Conservation (phyloP, 2,329 filamentous ascomycete species). For the Sporothrix mexicana region DNA sequence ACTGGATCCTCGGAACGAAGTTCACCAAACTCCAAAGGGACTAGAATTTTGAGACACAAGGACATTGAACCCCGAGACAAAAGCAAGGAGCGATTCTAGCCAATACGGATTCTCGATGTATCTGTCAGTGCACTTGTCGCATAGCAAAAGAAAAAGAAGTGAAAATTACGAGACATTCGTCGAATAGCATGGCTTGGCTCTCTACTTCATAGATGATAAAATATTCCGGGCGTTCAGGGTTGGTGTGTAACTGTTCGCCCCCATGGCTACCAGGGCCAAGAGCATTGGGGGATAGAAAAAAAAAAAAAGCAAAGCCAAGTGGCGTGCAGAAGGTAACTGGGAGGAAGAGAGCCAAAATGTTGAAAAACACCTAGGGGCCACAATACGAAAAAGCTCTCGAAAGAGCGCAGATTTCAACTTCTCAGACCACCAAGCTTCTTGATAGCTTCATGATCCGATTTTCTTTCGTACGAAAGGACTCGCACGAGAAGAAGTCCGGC, state of each 20-base stretch:
- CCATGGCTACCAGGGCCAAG: neutral
- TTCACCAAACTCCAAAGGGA: neutral
- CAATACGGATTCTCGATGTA: neutral
- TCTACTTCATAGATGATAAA: no score
- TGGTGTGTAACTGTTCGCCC: neutral
- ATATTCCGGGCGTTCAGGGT: neutral
- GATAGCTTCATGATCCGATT: neutral
- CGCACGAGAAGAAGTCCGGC: neutral
- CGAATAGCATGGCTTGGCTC: neutral
- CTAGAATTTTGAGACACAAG: neutral
- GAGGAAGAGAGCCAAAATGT: neutral
- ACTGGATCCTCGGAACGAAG: no score
- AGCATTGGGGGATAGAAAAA: neutral
- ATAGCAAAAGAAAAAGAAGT: neutral
- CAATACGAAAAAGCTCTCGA: neutral
- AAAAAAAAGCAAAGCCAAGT: neutral
- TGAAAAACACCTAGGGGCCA: neutral
- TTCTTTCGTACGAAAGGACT: conserved; percentile 22
- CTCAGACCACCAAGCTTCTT: neutral
- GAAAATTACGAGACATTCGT: neutral
- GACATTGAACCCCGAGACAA: neutral
- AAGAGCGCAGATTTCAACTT: neutral
- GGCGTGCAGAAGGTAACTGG: neutral
- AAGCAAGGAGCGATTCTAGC: neutral
- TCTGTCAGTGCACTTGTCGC: no score